Evolutionary conservation across 1,284 basidiomycete species (phyloP), one percentile per base, ranked within the genome.

Genomic region (Trametes polyzona): DNA sequence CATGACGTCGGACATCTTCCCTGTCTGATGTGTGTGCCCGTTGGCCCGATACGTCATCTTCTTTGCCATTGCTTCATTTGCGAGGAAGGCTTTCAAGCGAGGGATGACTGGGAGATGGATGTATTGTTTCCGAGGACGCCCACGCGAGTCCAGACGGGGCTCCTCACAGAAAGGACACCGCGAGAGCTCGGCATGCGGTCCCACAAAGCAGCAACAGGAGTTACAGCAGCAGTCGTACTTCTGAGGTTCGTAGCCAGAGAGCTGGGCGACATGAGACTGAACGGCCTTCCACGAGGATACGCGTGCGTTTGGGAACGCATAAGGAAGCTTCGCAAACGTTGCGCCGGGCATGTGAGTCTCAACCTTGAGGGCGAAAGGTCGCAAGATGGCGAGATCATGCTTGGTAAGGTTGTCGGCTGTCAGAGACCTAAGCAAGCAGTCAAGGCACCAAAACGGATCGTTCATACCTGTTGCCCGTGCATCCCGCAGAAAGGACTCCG

Each of bases 151-250:
- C 47, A 37, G 46, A 33, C 65, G 42, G 14, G 58, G 0, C n/a
- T 52, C 39, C 0, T 49, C 1, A 42, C 64, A 76, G 44, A 69
- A 70, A 2, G 65, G 64, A 41, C 72, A 75, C n/a, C n/a, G n/a
- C n/a, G n/a, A n/a, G 1, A 29, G 2, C 0, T 41, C 42, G 0
- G 59, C 40, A 3, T 62, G 52, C n/a, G n/a, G 1, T 44, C 55
- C 39, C 72, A 64, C 0, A 69, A 64, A 1, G 70, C 72, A 2
- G 63, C 60, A 58, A 41, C 74, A 75, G 0, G 70, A 73, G 42
- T 72, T 71, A 3, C 65, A 24, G 50, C 73, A 75, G 50, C 72
- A 74, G 53, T 75, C 66, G 44, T 72, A 74, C 0, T 56, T 27
- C 8, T 65, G 47, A 10, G 72, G 72, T 24, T 68, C 64, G 46